phyloP scores from a whole-genome alignment of 2,329 filamentous ascomycete genomes.

The Trichothecium sympodiale region DNA sequence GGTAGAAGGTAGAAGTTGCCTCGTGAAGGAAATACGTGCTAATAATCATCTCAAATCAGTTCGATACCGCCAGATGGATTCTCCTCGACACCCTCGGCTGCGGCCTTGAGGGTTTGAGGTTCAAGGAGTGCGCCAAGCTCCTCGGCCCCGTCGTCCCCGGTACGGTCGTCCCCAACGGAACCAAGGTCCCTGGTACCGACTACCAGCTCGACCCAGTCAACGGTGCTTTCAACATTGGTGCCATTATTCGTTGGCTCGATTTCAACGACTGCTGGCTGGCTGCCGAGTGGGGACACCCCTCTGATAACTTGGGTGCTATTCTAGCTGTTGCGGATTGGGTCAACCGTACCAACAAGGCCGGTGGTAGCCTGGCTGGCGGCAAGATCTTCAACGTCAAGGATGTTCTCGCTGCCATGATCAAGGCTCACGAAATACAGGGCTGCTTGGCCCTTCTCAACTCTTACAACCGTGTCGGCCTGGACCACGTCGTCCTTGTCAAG shows the following conservation, averaged over 20 bases:
- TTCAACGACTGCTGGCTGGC: conserved; percentile 99
- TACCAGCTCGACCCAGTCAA: conserved; percentile 94
- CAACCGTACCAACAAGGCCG: conserved; percentile 72
- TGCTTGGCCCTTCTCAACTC: conserved; percentile 95
- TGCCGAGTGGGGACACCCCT: conserved; percentile 97
- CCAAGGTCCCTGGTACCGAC: conserved; percentile 80
- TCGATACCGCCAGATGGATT: conserved; percentile 91
- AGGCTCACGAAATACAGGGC: conserved; percentile 98
- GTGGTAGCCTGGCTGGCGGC: conserved; percentile 71
- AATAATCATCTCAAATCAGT: conserved; percentile 41
- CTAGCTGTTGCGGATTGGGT: conserved; percentile 96
- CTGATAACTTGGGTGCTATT: conserved; percentile 95
- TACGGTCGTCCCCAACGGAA: conserved; percentile 83
- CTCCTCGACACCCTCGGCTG: conserved; percentile 96
- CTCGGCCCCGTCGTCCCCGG: conserved; percentile 86
- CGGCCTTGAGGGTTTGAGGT: conserved; percentile 87
- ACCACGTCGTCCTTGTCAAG: conserved; percentile 98
- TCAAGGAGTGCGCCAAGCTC: conserved; percentile 92
- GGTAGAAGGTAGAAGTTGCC: too few relatives aligned
- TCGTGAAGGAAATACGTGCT: too few relatives aligned
- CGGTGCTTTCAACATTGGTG: conserved; percentile 96
- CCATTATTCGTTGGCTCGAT: conserved; percentile 98
- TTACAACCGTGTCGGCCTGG: conserved; percentile 95
- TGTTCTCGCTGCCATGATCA: conserved; percentile 95
- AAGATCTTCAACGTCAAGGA: conserved; percentile 84